Conservation (phyloP, 2,329 filamentous ascomycete genomes). For the Beauveria sp. region DNA sequence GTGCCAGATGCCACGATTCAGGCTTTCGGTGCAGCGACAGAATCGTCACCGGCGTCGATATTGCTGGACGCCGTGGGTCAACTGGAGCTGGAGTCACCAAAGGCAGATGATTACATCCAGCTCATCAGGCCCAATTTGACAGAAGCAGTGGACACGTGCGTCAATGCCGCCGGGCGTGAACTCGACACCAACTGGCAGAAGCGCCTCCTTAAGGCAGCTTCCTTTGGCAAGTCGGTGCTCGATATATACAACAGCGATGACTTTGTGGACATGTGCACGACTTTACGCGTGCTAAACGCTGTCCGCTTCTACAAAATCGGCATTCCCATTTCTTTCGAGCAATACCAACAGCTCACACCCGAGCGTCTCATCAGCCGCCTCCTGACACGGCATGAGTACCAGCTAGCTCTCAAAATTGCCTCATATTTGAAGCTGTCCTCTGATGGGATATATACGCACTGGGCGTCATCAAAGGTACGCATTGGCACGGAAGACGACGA, state of each 20-base stretch:
- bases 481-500: slow-evolving; percentile 80
- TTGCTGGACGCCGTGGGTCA: slow-evolving; percentile 87
- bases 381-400: slow-evolving; percentile 82
- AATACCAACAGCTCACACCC: slow-evolving; percentile 84
- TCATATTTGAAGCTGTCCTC: slow-evolving; percentile 80
- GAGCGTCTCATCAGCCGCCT: slow-evolving; percentile 81
- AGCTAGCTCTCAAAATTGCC: slow-evolving; percentile 81
- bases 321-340: slow-evolving; percentile 83
- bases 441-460: slow-evolving; percentile 89
- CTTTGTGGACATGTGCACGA: slow-evolving; percentile 97
- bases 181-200: slow-evolving; percentile 92
- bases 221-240: slow-evolving; percentile 93
- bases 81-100: slow-evolving; percentile 87
- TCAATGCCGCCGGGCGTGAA: slow-evolving; percentile 88
- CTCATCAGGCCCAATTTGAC: slow-evolving; percentile 80
- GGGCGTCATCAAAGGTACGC: slow-evolving; percentile 91
- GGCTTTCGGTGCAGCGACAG: slow-evolving; percentile 81
- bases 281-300: slow-evolving; percentile 83
- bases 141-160: slow-evolving; percentile 88
- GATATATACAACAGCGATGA: slow-evolving; percentile 98
- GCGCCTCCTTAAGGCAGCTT: slow-evolving; percentile 88
- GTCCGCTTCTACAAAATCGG: slow-evolving; percentile 88
- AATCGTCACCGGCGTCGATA: slow-evolving; percentile 85
- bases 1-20: slow-evolving; percentile 81
- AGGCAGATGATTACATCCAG: slow-evolving; percentile 96